A percentile compares a stretch with the other conserved stretches of the same genome.
phyloP scores from a whole-genome alignment of 805 yeast genomes.

The Isabelozyma gotoi region DNA sequence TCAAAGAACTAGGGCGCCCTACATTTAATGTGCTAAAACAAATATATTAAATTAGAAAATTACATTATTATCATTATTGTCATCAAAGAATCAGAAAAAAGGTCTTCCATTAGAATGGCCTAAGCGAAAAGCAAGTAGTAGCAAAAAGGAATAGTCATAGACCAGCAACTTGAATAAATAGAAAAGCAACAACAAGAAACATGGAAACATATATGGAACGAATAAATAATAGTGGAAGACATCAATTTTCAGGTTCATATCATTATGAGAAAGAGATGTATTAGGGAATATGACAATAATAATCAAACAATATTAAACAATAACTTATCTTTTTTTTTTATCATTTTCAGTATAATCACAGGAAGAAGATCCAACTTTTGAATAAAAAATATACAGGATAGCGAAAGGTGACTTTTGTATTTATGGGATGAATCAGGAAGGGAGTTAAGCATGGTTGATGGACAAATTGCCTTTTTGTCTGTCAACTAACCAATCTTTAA shows the following conservation, averaged over 20 bases:
- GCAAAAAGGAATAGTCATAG: too few relatives aligned
- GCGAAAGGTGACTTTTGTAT: conserved; percentile 71
- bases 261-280: conserved; percentile 18
- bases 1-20: too few relatives aligned
- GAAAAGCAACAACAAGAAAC: not conserved
- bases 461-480: conserved; percentile 46
- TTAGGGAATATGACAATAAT: not conserved
- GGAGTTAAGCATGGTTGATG: conserved; percentile 55
- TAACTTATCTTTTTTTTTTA: too few relatives aligned
- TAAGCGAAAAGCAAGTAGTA: too few relatives aligned
- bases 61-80: not conserved
- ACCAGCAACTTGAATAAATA: not conserved
- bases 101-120: not conserved
- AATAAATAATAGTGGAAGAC: conserved; percentile 65
- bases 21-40: too few relatives aligned
- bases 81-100: too few relatives aligned
- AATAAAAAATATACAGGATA: conserved; percentile 46
- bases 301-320: not conserved
- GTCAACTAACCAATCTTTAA: conserved; percentile 49
- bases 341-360: conserved; percentile 16
- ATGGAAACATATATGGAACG: conserved; percentile 41
- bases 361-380: conserved; percentile 6
- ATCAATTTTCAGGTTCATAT: conserved; percentile 23
- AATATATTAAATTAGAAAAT: too few relatives aligned
- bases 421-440: conserved; percentile 75